Evolutionary conservation across 345 rosid species (phyloP).

Genomic region (Cardamine chenopodiifolia): DNA sequence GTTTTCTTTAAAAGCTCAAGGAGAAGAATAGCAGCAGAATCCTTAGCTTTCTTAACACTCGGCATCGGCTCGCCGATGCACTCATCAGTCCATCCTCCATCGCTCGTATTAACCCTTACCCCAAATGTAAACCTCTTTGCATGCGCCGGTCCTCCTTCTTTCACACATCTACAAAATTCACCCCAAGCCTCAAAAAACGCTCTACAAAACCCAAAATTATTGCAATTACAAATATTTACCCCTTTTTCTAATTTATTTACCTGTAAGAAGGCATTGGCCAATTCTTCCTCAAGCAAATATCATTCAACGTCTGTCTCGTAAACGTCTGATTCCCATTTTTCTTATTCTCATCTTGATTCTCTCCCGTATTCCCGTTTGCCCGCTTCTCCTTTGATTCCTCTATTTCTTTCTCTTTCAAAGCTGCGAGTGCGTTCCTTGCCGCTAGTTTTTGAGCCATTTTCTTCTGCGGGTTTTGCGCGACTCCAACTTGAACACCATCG

Average conservation of each 20-base stretch:
- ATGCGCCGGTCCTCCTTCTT: conserved; percentile 97
- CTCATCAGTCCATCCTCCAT: conserved; percentile 90
- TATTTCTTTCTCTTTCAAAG: conserved; percentile 79
- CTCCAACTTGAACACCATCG: conserved; percentile 87
- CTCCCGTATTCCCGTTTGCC: conserved; percentile 57
- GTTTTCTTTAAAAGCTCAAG: conserved; percentile 67
- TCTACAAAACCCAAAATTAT: not conserved
- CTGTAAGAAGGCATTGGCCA: conserved; percentile 97
- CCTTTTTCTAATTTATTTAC: conserved; percentile 38
- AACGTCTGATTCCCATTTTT: conserved; percentile 85
- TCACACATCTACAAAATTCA: conserved; percentile 63
- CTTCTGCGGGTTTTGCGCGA: conserved; percentile 95
- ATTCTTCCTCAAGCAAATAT: conserved; percentile 87
- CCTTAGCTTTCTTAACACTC: conserved; percentile 97
- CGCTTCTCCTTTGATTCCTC: conserved; percentile 57
- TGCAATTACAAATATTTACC: not conserved
- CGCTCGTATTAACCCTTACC: conserved; percentile 79
- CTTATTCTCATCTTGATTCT: conserved; percentile 53
- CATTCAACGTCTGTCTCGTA: conserved; percentile 91
- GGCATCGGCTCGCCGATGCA: conserved; percentile 98
- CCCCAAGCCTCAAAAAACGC: not conserved
- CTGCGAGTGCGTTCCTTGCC: conserved; percentile 87
- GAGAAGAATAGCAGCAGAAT: conserved; percentile 87
- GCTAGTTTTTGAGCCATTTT: conserved; percentile 99
- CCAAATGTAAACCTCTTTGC: conserved; percentile 91